Evolutionary conservation across 164 flowering plant species (phyloP).

Genomic region (Liriodendron chinense): DNA sequence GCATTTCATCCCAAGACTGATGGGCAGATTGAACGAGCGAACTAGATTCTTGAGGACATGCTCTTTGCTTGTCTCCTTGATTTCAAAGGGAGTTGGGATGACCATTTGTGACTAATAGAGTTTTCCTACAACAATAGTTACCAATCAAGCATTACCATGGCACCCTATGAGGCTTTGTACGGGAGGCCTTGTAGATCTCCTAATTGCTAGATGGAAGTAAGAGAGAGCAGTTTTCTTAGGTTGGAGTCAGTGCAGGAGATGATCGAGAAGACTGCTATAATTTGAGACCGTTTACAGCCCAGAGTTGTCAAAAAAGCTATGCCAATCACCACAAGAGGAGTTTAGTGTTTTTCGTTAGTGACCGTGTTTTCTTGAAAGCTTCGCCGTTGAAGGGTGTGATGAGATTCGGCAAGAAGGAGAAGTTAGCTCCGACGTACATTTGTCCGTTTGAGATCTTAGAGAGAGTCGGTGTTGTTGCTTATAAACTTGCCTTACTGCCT

Average conservation of each 20-base stretch:
- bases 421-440: neutral
- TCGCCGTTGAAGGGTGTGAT: neutral
- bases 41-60: neutral
- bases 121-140: neutral
- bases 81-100: neutral
- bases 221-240: neutral
- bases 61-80: neutral
- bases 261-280: neutral
- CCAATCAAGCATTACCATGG: neutral
- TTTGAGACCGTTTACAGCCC: neutral
- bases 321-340: neutral
- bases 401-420: neutral
- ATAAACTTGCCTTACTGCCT: neutral
- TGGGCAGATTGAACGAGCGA: neutral
- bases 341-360: neutral
- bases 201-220: neutral
- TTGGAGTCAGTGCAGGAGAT: neutral
- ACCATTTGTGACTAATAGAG: neutral
- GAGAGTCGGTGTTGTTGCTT: neutral
- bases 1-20: neutral
- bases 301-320: conserved; percentile 4
- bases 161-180: neutral
- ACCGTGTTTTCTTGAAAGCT: conserved; percentile 2
- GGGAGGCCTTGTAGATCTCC: neutral
- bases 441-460: neutral